A percentile compares a stretch with the other conserved stretches of the same genome.
Conservation (phyloP, 225 moss, liverwort and hornwort genomes). For the Thuidium tamariscinum region DNA sequence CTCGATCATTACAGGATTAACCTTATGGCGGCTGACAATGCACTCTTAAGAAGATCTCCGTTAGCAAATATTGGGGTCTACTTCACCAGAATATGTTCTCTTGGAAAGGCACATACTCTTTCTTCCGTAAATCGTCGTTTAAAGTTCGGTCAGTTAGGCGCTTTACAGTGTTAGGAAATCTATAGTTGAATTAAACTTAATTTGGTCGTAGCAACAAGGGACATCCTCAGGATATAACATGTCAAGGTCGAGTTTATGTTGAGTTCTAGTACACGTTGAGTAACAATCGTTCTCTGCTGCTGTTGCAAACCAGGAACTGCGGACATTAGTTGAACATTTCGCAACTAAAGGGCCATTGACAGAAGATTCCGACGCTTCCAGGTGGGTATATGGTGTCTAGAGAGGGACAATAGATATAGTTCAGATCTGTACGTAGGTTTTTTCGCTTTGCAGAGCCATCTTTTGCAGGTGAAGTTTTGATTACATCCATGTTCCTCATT, state of each 20-base stretch:
- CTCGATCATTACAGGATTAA: neutral
- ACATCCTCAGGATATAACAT: neutral
- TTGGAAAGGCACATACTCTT: neutral
- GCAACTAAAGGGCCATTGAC: conserved; percentile 32
- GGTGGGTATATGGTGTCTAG: conserved; percentile 21
- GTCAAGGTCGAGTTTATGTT: neutral
- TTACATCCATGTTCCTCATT: neutral
- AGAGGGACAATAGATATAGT: neutral
- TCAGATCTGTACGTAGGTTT: neutral
- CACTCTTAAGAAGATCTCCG: neutral
- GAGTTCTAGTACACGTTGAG: neutral
- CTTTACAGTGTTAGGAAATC: neutral
- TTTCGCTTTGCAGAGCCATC: neutral
- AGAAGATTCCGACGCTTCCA: conserved; percentile 70
- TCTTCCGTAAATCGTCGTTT: neutral
- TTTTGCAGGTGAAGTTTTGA: neutral
- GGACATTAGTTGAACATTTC: conserved; percentile 45
- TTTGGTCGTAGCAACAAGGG: neutral
- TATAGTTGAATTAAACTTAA: neutral
- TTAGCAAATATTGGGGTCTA: neutral
- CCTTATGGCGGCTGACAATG: neutral
- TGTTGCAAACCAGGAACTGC: conserved; percentile 50
- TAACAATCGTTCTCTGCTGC: neutral
- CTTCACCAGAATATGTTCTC: neutral
- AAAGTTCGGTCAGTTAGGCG: neutral